Base-by-base conservation (phyloP, 345 rosid species). In the Gossypium longicalyx region DNA sequence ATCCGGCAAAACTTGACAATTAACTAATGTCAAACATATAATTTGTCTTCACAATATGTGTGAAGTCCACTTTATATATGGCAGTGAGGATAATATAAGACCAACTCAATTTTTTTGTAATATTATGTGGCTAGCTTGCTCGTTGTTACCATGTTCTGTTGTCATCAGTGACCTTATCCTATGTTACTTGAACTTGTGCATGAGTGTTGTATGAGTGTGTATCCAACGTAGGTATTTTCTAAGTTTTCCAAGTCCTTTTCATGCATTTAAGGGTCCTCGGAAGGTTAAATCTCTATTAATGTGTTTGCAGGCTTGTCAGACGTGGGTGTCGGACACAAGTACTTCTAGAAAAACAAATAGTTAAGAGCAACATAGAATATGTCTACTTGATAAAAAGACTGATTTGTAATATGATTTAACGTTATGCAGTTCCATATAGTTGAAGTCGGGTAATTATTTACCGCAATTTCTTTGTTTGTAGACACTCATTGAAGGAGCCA, bases 401-500 rank as follows among this genome's bases (percentile, higher is more conserved):
- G 16, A 7, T 27, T 52, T 75, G 60, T 64, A 53, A 9, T 43
- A 71, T 60, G 43, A n/a, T 64, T 34, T 16, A n/a, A 17, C 1
- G 43, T 23, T 23, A 34, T 73, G 29, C 34, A 45, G n/a, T 51
- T 77, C 51, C 25, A 38, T 60, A 47, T 71, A 27, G 34, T 71
- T 78, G 19, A 54, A 29, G 12, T 22, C 2, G 10, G 53, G 10
- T 15, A 44, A 7, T 9, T 61, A 22, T n/a, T 60, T 47, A 27
- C 17, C 64, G 45, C 51, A 44, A 74, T 47, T 81, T 77, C 63
- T 70, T 77, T 75, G 74, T 68, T 57, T 81, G 78, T 83, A 93
- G 99, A 86, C 96, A 12, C 85, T 93, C 25, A 72, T 83, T 62
- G 98, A 90, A 58, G 99, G 98, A 80, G 98, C 98, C 65, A 95